phyloP scores from a whole-genome alignment of 495 filamentous ascomycete species.

The Chaetomium tenue region DNA sequence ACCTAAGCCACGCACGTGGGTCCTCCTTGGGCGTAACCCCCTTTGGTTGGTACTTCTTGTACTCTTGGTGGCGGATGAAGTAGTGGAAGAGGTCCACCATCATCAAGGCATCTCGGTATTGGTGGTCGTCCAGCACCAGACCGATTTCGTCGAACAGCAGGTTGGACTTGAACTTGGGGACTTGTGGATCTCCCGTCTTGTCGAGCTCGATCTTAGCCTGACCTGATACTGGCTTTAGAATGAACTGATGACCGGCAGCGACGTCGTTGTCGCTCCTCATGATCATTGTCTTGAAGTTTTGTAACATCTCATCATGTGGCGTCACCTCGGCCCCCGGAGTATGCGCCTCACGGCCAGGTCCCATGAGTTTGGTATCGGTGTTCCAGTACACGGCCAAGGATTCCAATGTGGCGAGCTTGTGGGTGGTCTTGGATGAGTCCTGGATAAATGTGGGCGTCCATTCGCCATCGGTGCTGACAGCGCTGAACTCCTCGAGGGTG shows the following conservation, averaged over 20 bases:
- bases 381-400: conserved; percentile 96
- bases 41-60: conserved; percentile 90
- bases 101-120: conserved; percentile 96
- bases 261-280: conserved; percentile 58
- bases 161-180: conserved; percentile 85
- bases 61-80: conserved; percentile 95
- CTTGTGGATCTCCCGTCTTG: conserved; percentile 77
- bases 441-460: conserved; percentile 96
- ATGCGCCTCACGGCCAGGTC: conserved; percentile 69
- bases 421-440: conserved; percentile 72
- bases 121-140: conserved; percentile 90
- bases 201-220: conserved; percentile 88
- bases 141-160: conserved; percentile 94
- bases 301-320: conserved; percentile 68
- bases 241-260: conserved; percentile 73
- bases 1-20: conserved; percentile 84
- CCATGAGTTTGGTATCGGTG: conserved; percentile 80
- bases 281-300: conserved; percentile 73
- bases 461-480: conserved; percentile 87
- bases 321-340: conserved; percentile 49
- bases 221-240: conserved; percentile 90
- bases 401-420: conserved; percentile 86
- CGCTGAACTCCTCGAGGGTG: conserved; percentile 91
- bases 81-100: conserved; percentile 98
- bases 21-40: conserved; percentile 79